These are phyloP conservation scores for Prorocentrum cordatum DNA, from an alignment of 169 alveolate species.

Conservation along the genomic window DNA sequence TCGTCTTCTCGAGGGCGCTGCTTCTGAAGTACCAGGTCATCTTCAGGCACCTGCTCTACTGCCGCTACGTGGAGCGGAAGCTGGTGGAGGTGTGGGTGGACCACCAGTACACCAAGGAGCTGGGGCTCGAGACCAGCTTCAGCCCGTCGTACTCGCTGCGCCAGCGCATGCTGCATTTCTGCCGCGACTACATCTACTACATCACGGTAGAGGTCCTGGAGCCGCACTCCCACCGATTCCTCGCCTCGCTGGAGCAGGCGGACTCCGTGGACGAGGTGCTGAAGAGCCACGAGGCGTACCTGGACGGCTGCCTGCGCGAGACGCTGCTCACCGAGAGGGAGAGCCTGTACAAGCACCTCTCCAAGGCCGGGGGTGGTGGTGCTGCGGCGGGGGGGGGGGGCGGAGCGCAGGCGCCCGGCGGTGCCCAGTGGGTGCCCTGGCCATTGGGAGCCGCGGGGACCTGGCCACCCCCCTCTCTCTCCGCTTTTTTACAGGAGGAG, in stretches of 20 bases:
- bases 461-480: too few relatives aligned
- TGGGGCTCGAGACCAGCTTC: conserved; percentile 73
- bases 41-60: conserved; percentile 79
- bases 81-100: conserved; percentile 78
- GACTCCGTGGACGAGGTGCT: conserved; percentile 60
- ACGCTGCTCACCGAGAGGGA: conserved; percentile 49
- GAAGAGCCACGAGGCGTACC: conserved; percentile 28
- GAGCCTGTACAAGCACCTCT: not conserved
- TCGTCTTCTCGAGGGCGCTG: conserved; percentile 26
- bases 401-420: not conserved
- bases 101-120: conserved; percentile 78
- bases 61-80: conserved; percentile 79
- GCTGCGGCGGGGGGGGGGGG: not conserved
- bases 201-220: conserved; percentile 67
- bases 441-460: too few relatives aligned
- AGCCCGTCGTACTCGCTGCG: conserved; percentile 71
- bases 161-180: conserved; percentile 81
- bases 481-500: too few relatives aligned
- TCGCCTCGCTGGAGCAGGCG: conserved; percentile 17
- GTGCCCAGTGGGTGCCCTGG: too few relatives aligned
- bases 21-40: conserved; percentile 73
- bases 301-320: conserved; percentile 59
- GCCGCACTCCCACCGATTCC: conserved; percentile 29
- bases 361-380: not conserved
- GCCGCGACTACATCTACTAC: conserved; percentile 78